These are phyloP conservation scores for Coemansia reversa DNA, from an alignment of 192 early-diverging fungal species.

Conservation along the genomic window DNA sequence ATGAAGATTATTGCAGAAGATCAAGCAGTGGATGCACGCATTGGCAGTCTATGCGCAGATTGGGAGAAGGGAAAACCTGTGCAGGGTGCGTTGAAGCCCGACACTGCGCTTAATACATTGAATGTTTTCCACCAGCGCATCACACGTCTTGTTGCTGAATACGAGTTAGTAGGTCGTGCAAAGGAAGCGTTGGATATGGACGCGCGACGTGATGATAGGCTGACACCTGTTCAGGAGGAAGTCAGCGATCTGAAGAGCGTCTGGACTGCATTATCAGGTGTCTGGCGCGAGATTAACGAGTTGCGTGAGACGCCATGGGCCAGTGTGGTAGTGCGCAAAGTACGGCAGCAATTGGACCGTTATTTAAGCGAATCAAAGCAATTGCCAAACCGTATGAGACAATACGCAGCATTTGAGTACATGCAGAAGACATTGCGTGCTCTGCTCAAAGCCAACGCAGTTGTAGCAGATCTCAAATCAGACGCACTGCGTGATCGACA, in stretches of 20 bases:
- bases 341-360: conserved; percentile 82
- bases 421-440: conserved; percentile 81
- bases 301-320: conserved; percentile 88
- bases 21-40: conserved; percentile 79
- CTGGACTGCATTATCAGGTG: conserved; percentile 76
- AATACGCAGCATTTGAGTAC: conserved; percentile 96
- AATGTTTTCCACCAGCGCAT: conserved; percentile 82
- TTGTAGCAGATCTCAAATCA: conserved; percentile 89
- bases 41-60: conserved; percentile 76
- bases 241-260: conserved; percentile 88
- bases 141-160: conserved; percentile 78
- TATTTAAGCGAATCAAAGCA: conserved; percentile 82
- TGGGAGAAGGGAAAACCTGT: conserved; percentile 97
- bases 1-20: conserved; percentile 95
- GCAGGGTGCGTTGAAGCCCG: conserved; percentile 87
- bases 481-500: conserved; percentile 96
- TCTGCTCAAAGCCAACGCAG: conserved; percentile 76
- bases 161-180: conserved; percentile 82
- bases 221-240: conserved; percentile 89
- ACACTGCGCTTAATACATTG: conserved; percentile 78
- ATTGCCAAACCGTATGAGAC: conserved; percentile 94
- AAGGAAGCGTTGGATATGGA: conserved; percentile 94
- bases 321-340: conserved; percentile 83
- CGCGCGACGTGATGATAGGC: conserved; percentile 61
- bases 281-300: conserved; percentile 84